phyloP scores from a whole-genome alignment of 1,284 basidiomycete genomes.

The Cerioporus squamosus region DNA sequence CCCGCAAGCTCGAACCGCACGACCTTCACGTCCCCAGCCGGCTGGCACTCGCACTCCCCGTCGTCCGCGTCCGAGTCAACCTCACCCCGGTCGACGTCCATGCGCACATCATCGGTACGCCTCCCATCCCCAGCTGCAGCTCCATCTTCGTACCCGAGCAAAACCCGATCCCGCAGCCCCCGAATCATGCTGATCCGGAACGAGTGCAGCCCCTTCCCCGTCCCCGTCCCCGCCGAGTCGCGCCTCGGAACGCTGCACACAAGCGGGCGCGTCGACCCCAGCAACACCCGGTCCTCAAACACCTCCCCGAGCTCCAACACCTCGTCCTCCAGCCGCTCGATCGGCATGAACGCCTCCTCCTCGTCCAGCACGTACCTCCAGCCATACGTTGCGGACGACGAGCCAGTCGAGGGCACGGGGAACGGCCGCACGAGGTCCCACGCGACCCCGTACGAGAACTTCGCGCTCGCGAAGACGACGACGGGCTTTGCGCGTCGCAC shows the following conservation, averaged over 20 bases:
- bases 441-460: slow-evolving; percentile 1
- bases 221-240: not conserved
- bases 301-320: no score
- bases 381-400: no score
- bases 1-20: not conserved
- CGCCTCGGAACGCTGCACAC: slow-evolving; percentile 42
- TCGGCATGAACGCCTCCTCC: not conserved
- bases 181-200: slow-evolving; percentile 13
- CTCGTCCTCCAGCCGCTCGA: not conserved
- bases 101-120: not conserved
- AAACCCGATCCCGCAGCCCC: slow-evolving; percentile 14
- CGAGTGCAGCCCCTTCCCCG: not conserved
- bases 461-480: slow-evolving; percentile 14
- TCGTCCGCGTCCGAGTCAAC: not conserved
- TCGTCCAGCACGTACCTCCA: not conserved
- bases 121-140: not conserved
- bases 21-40: not conserved
- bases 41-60: not conserved
- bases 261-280: slow-evolving; percentile 50
- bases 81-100: not conserved
- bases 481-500: no score
- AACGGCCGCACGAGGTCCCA: slow-evolving; percentile 14
- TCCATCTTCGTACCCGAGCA: not conserved
- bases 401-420: slow-evolving; percentile 14
- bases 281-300: slow-evolving; percentile 38